Conservation (phyloP, 768 basidiomycete species). For the Mycena floridula region DNA sequence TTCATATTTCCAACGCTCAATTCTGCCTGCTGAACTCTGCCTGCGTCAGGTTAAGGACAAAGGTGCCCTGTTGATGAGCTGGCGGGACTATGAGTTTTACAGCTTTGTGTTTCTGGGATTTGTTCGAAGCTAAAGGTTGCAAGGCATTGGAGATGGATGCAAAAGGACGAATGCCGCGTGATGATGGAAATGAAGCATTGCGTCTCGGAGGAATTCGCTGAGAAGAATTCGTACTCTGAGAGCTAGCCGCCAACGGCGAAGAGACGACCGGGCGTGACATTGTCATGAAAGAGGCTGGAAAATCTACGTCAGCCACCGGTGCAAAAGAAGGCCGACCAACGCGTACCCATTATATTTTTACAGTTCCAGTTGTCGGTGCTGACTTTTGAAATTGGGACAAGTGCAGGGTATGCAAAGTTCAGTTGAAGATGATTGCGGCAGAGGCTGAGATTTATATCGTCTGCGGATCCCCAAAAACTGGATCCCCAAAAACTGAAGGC, state of each 20-base stretch:
- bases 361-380: background rate
- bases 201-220: constrained; percentile 33
- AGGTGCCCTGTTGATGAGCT: constrained; percentile 60
- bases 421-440: too few species aligned
- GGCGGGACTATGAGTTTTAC: constrained; percentile 80
- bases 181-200: constrained; percentile 54
- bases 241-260: constrained; percentile 53
- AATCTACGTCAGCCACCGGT: background rate
- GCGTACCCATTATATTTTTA: constrained; percentile 31
- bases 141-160: constrained; percentile 49
- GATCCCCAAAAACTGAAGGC: too few species aligned
- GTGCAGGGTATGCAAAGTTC: background rate
- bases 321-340: background rate
- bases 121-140: constrained; percentile 22
- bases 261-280: constrained; percentile 49
- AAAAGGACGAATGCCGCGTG: constrained; percentile 77
- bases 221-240: constrained; percentile 21
- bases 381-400: background rate
- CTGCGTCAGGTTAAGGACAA: constrained; percentile 77
- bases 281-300: constrained; percentile 35
- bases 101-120: constrained; percentile 39
- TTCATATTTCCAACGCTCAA: constrained; percentile 18
- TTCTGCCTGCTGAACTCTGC: constrained; percentile 74
- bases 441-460: too few species aligned
- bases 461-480: too few species aligned